A percentile compares a stretch with the other conserved stretches of the same genome.
These are phyloP conservation scores for Mortierella sp. DNA, from an alignment of 371 early-diverging fungal species.

Conservation along the genomic window DNA sequence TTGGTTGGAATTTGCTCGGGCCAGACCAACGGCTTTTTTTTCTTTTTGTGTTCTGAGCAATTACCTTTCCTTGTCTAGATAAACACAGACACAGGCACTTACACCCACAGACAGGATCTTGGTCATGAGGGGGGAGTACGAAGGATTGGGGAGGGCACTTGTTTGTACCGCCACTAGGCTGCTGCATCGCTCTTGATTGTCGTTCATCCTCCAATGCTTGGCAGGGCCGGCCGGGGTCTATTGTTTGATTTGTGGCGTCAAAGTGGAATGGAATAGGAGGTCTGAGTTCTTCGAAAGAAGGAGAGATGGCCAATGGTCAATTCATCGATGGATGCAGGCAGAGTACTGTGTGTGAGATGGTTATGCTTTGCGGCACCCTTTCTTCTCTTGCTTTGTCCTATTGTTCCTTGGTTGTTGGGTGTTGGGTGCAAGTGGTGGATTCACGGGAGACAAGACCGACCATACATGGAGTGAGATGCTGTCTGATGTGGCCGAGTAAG, in stretches of 20 bases:
- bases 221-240: neutral
- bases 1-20: neutral
- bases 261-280: neutral
- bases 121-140: neutral
- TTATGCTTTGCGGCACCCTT: neutral
- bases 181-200: neutral
- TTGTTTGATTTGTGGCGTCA: neutral
- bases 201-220: neutral
- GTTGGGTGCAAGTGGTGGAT: neutral
- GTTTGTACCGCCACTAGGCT: neutral
- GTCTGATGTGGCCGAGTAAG: neutral
- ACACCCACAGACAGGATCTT: neutral
- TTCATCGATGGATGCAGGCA: neutral
- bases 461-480: neutral
- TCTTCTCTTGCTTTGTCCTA: neutral
- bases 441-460: slow-evolving; percentile 1
- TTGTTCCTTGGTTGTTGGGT: neutral
- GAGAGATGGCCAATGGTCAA: neutral
- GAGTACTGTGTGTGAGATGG: neutral
- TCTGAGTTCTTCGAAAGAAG: neutral
- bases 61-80: neutral
- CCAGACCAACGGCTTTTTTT: neutral
- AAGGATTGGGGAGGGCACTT: neutral
- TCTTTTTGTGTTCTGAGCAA: neutral
- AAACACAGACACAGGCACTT: neutral